Base-by-base conservation (phyloP, 2,329 filamentous ascomycete species). In the Plectosphaerella sp. region DNA sequence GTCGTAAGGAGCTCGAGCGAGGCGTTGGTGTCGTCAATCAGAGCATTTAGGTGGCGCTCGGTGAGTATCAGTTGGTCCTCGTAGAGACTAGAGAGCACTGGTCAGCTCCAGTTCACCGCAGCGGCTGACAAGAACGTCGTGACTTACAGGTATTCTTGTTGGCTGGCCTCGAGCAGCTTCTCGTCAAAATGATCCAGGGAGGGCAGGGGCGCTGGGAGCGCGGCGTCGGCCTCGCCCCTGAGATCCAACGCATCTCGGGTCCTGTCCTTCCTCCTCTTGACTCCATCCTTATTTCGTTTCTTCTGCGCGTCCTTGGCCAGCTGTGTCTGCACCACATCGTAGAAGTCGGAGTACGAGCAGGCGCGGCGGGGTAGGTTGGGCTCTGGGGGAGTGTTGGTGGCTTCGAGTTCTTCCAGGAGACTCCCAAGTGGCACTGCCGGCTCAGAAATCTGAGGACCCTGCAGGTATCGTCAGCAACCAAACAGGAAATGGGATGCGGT, bases 31-130 rank as follows among this genome's bases (percentile, higher is more conserved):
- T 91, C 90, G 25, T 80, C 74, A 22, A 97, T 79, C 14, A 99
- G 78, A 41, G 82, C 82, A 57, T 91, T 87, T 41, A 99, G 80
- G 68, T 97, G 91, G 16, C 86, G 81, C 63, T 92, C 87, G 1
- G 91, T 91, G 59, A 93, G 77, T 51, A 84, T 79, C 14, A 96
- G 80, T 70, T 95, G 91, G 62, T 94, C 87, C 57, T 84, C 82
- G 67, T 94, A 97, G 25, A 88, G 74, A 60, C 86, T 89, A 57
- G 14, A 7, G 33, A 37, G 12, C 49, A 54, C 25, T 12, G 16
- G 28, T n/a, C 15, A 41, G 33, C 18, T 47, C 18, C 35, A 48
- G 15, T 14, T 11, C 12, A 11, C n/a, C 43, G 9, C 25, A 20
- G 37, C 15, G n/a, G 2, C 18, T 20, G 7, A 11, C 22, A 5